A percentile compares a stretch with the other conserved stretches of the same genome.
These are phyloP conservation scores for Parmelia sp. DNA, from an alignment of 495 filamentous ascomycete species.

Conservation along the genomic window DNA sequence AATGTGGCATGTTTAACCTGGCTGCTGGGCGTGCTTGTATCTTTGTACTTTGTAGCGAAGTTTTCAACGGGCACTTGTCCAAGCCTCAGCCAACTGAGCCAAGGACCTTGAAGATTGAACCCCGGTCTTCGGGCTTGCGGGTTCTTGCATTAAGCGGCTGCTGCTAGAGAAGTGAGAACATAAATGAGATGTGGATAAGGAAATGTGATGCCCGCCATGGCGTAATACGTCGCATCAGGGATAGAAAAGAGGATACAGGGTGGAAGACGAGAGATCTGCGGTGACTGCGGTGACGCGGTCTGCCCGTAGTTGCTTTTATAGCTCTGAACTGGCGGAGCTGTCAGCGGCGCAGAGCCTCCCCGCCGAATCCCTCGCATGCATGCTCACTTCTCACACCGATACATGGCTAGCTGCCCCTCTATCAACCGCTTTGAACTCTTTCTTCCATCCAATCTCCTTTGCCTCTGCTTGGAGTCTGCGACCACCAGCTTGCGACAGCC, in stretches of 20 bases:
- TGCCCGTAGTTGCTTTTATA: neutral
- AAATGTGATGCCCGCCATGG: neutral
- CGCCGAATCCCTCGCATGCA: neutral
- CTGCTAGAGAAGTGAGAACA: neutral
- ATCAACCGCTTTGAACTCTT: neutral
- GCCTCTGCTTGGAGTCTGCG: neutral
- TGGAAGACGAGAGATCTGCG: no score
- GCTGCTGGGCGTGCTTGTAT: neutral
- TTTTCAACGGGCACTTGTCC: neutral
- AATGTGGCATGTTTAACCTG: neutral
- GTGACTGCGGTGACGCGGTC: no score
- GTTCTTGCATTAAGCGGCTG: neutral
- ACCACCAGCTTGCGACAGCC: neutral
- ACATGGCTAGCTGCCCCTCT: neutral
- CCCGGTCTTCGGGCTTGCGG: neutral
- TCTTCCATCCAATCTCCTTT: neutral
- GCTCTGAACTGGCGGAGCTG: neutral
- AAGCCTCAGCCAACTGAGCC: no score
- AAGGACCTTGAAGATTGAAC: neutral
- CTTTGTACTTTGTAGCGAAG: neutral
- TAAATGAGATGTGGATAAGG: no score
- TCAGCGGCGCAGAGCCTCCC: neutral
- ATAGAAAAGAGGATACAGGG: no score
- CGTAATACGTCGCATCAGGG: neutral
- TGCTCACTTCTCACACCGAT: neutral